These are phyloP conservation scores for Hypomyces rosellus DNA, from an alignment of 2,329 filamentous ascomycete genomes.

Conservation along the genomic window DNA sequence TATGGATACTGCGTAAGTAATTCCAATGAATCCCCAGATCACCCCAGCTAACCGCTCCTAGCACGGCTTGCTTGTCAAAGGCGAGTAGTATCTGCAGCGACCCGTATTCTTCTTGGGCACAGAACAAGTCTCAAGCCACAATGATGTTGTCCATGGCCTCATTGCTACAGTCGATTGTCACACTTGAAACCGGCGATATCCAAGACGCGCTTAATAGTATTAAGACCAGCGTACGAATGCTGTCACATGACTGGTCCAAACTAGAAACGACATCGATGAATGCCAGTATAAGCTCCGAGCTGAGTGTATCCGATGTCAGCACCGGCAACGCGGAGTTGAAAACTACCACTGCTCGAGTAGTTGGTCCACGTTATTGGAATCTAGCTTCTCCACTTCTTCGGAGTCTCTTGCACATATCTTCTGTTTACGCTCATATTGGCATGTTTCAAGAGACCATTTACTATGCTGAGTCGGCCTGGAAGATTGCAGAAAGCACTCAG, in stretches of 20 bases:
- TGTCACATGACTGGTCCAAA: constrained; percentile 51
- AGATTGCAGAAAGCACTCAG: constrained; percentile 63
- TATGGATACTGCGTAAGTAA: constrained; percentile 50
- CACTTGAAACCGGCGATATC: constrained; percentile 55
- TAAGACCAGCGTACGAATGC: constrained; percentile 49
- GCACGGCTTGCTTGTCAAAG: constrained; percentile 28
- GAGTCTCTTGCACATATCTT: constrained; percentile 66
- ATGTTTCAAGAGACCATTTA: constrained; percentile 84
- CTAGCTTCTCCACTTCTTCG: constrained; percentile 68
- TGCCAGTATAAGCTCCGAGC: constrained; percentile 17
- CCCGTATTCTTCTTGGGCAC: constrained; percentile 26
- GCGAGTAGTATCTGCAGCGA: constrained; percentile 32
- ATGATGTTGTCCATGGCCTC: constrained; percentile 25
- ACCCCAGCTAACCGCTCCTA: constrained; percentile 10
- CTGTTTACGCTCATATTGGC: constrained; percentile 75
- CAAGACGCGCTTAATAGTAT: constrained; percentile 53
- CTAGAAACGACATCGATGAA: constrained; percentile 33
- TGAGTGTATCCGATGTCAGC: constrained; percentile 25
- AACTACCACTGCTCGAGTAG: constrained; percentile 16
- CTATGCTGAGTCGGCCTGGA: constrained; percentile 77
- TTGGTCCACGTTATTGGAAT: constrained; percentile 66
- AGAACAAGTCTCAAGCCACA: constrained; percentile 27
- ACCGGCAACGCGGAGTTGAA: constrained; percentile 21
- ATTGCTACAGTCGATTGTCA: constrained; percentile 58
- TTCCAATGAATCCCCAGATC: neutral